Evolutionary conservation across 805 yeast genomes (phyloP).

Genomic region (Isabelozyma rhagii): DNA sequence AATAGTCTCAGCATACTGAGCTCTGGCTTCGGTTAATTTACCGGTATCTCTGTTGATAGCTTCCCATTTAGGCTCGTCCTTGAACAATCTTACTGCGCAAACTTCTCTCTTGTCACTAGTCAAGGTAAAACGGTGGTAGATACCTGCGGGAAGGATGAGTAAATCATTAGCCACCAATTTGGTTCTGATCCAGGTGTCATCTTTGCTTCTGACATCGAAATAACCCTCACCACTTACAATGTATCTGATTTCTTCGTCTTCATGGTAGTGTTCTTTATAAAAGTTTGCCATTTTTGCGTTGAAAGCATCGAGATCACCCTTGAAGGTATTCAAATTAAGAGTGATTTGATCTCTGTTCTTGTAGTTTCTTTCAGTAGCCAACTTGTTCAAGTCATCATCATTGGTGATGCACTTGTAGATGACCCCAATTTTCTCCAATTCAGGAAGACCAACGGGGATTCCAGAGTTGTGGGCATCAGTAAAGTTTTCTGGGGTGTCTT

Average conservation of each 20-base stretch:
- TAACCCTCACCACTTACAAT: conserved; percentile 86
- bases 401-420: conserved; percentile 52
- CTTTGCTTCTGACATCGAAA: conserved; percentile 75
- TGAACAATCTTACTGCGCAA: conserved; percentile 77
- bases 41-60: conserved; percentile 67
- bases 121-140: conserved; percentile 89
- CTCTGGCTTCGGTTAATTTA: conserved; percentile 30
- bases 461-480: conserved; percentile 77
- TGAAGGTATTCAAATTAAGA: conserved; percentile 58
- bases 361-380: conserved; percentile 72
- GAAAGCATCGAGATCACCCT: conserved; percentile 53
- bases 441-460: conserved; percentile 43
- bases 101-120: conserved; percentile 55
- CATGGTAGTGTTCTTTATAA: conserved; percentile 86
- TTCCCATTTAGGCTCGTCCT: conserved; percentile 96
- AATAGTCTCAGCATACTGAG: conserved; percentile 28
- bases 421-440: conserved; percentile 64
- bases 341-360: conserved; percentile 74
- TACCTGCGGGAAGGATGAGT: conserved; percentile 82
- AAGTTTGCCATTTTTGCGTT: conserved; percentile 65
- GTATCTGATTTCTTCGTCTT: conserved; percentile 95
- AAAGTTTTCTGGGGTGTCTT: conserved; percentile 51
- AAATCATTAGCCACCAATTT: conserved; percentile 63
- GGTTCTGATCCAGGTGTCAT: conserved; percentile 73
- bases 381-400: conserved; percentile 53